A percentile compares a stretch with the other conserved stretches of the same genome.
phyloP scores from a whole-genome alignment of 2,329 filamentous ascomycete genomes.

The Shiraia sp. region DNA sequence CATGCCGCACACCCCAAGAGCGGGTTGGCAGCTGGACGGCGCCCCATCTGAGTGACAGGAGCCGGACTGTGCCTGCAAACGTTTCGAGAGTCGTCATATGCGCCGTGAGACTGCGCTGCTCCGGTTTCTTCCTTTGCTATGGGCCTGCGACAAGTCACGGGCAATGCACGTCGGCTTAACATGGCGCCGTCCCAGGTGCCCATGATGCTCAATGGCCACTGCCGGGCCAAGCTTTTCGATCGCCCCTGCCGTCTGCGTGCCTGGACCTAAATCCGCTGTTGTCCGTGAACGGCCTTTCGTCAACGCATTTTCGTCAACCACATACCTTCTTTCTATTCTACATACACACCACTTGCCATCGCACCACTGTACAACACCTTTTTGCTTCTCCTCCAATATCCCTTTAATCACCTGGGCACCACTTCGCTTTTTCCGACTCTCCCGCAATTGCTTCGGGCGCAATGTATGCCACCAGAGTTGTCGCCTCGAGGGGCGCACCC shows the following conservation, averaged over 20 bases:
- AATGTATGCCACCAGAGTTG: slow-evolving; percentile 53
- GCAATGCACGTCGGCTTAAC: no score
- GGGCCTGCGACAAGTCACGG: no score
- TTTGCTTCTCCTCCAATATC: slow-evolving; percentile 6
- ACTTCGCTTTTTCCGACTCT: slow-evolving; percentile 17
- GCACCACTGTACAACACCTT: slow-evolving; percentile 9
- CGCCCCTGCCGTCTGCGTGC: slow-evolving; percentile 16
- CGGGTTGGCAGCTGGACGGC: neutral
- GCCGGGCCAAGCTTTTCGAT: slow-evolving; percentile 10
- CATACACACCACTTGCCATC: slow-evolving; percentile 7
- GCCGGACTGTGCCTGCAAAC: no score
- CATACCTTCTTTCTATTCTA: slow-evolving; percentile 9
- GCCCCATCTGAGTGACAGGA: neutral
- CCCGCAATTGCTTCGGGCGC: slow-evolving; percentile 27
- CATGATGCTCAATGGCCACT: no score
- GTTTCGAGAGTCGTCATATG: neutral
- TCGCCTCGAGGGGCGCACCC: slow-evolving; percentile 51
- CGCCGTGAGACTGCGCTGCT: neutral
- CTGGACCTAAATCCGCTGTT: slow-evolving; percentile 6
- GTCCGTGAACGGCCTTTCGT: slow-evolving; percentile 13
- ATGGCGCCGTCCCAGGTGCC: no score
- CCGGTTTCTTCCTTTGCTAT: no score
- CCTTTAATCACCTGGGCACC: slow-evolving; percentile 9
- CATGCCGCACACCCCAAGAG: neutral
- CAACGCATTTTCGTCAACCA: slow-evolving; percentile 19